Evolutionary conservation across 352 stramenopile species (phyloP), one percentile per base, ranked within the genome.

Genomic region (Aphanomyces euteiches): DNA sequence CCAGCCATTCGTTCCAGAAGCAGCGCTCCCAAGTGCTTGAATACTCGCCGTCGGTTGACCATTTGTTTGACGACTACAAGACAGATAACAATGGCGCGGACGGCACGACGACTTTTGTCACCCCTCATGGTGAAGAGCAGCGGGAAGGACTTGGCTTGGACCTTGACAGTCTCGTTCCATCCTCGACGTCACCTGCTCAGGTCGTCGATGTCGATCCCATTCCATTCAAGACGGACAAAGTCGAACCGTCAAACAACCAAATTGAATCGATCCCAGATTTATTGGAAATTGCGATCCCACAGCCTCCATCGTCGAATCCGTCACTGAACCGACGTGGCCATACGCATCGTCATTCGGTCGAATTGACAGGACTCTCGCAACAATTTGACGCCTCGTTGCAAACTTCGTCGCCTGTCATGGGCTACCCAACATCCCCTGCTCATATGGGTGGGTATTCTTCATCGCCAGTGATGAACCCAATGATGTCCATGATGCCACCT

Each of bases 251-350:
- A 12, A 40, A 61, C 28, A 56, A 58, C 40, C 43, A 61, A 28
- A 70, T 70, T 54, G 64, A 70, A 36, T 21, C 64, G 19, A 70
- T 70, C 19, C 64, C 64, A n/a, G 64, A 70, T n/a, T 21, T 70
- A 4, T 21, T 70, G n/a, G 40, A 54, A 4, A 59, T 70, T 38
- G 21, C 28, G 36, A 50, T 56, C 8, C 54, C 64, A 34, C 17
- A 37, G 21, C 15, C 54, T 15, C 17, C 54, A 13, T 17, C 54
- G 15, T 6, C 13, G 28, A 47, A 15, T 28, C 15, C 38, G n/a
- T 39, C 47, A 1, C 1, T 7, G 15, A 40, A n/a, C 41, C 17
- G 47, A n/a, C 41, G 21, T 28, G 43, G 64, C 19, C 64, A 70
- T 43, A 36, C 36, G 4, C 53, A 70, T 19, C 36, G 39, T 40